Percentiles rank a stretch among this genome's conserved stretches.
Evolutionary conservation across 1,284 basidiomycete genomes (phyloP).

Genomic region (Cryptococcus sp.): DNA sequence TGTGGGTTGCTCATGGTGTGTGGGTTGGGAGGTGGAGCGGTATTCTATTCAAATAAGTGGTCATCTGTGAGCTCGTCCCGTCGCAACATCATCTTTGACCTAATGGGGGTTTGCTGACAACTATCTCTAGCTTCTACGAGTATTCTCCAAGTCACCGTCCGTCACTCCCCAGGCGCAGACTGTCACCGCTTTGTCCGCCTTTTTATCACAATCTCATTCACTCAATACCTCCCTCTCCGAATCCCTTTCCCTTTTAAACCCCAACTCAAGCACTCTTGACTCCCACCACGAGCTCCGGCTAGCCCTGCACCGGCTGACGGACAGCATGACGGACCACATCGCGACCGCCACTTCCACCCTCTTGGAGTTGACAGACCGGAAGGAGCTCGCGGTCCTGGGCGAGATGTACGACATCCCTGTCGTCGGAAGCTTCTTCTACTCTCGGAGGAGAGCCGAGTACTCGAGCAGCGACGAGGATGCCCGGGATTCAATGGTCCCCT

Average conservation of each 20-base stretch:
- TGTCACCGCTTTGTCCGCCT: conserved; percentile 13
- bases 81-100: too few relatives aligned
- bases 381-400: conserved; percentile 34
- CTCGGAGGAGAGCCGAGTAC: conserved; percentile 4
- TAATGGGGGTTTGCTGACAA: not conserved
- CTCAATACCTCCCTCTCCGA: conserved; percentile 21
- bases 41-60: not conserved
- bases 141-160: not conserved
- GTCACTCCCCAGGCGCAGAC: conserved; percentile 3
- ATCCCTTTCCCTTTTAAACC: conserved; percentile 24
- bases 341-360: conserved; percentile 36
- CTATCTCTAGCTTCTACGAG: not conserved
- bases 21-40: not conserved
- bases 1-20: not conserved
- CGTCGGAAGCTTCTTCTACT: conserved; percentile 21
- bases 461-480: conserved; percentile 7
- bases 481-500: not conserved
- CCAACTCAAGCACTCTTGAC: conserved; percentile 18
- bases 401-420: conserved; percentile 47
- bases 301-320: conserved; percentile 33
- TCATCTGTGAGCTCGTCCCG: not conserved
- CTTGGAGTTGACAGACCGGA: conserved; percentile 30
- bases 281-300: conserved; percentile 31
- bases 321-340: conserved; percentile 41
- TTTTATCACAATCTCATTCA: conserved; percentile 23